Percentiles rank a stretch among this genome's conserved stretches.
phyloP scores from a whole-genome alignment of 2,329 filamentous ascomycete genomes.

The Alternaria brassicicola region DNA sequence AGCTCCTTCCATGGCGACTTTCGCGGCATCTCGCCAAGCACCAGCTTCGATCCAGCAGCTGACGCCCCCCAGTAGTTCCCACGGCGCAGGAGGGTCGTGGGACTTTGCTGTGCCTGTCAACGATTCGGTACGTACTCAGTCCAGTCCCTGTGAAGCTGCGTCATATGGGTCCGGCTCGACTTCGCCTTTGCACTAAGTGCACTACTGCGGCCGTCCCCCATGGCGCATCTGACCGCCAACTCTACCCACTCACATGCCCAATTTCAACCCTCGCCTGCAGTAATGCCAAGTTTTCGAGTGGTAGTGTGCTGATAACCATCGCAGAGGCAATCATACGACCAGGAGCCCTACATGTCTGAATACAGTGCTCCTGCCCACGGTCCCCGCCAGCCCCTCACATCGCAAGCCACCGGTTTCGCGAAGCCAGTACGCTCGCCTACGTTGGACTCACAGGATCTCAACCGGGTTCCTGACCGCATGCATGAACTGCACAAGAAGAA shows the following conservation, averaged over 20 bases:
- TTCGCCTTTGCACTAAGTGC: conserved; percentile 16
- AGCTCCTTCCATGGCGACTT: conserved; percentile 39
- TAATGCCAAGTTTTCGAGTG: background rate
- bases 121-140: conserved; percentile 40
- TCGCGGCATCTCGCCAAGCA: conserved; percentile 41
- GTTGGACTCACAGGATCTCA: conserved; percentile 38
- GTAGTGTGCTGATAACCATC: conserved; percentile 28
- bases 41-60: conserved; percentile 41
- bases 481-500: conserved; percentile 48
- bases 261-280: background rate
- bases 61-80: conserved; percentile 50
- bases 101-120: conserved; percentile 49
- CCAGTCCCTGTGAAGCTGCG: conserved; percentile 7
- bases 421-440: conserved; percentile 40
- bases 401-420: conserved; percentile 43
- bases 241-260: conserved; percentile 3
- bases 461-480: conserved; percentile 42
- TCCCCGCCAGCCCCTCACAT: conserved; percentile 42
- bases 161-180: conserved; percentile 17
- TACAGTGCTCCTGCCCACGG: conserved; percentile 36
- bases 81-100: conserved; percentile 47
- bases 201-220: conserved; percentile 30
- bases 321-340: conserved; percentile 39
- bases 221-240: conserved; percentile 31
- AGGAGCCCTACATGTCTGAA: conserved; percentile 47